phyloP scores from a whole-genome alignment of 208 protist species.

The Wallacemonas sp. region DNA sequence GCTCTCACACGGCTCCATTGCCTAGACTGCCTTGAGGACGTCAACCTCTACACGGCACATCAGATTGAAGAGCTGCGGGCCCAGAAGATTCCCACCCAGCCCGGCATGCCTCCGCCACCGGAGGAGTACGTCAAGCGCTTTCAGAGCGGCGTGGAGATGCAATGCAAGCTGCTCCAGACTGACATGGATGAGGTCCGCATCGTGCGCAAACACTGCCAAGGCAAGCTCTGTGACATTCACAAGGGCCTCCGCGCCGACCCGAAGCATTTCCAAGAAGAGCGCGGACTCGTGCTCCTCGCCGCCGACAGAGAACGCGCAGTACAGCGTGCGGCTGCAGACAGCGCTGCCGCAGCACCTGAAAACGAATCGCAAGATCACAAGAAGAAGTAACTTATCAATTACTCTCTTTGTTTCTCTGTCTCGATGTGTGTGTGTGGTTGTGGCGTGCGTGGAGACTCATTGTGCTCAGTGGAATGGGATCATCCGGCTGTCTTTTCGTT shows the following conservation, averaged over 20 bases:
- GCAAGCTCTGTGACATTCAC: constrained; percentile 61
- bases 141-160: constrained; percentile 50
- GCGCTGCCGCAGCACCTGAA: background rate
- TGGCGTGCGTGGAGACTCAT: too few relatives aligned
- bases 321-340: constrained; percentile 15
- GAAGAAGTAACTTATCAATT: background rate
- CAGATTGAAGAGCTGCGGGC: constrained; percentile 58
- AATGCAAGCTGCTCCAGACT: constrained; percentile 63
- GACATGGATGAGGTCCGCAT: constrained; percentile 72
- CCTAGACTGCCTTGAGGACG: constrained; percentile 80
- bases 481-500: too few relatives aligned
- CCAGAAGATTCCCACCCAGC: constrained; percentile 53
- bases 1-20: constrained; percentile 57
- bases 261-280: constrained; percentile 30
- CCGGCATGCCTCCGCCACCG: constrained; percentile 72
- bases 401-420: too few relatives aligned
- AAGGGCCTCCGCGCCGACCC: constrained; percentile 54
- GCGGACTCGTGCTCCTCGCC: constrained; percentile 47
- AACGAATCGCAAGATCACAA: background rate
- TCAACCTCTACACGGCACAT: constrained; percentile 54
- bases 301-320: constrained; percentile 38
- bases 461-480: too few relatives aligned
- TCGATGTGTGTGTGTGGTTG: background rate
- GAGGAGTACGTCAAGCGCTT: constrained; percentile 62
- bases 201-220: constrained; percentile 34